These are phyloP conservation scores for Amphibolis antarctica DNA, from an alignment of 106 monocot species.

Conservation along the genomic window DNA sequence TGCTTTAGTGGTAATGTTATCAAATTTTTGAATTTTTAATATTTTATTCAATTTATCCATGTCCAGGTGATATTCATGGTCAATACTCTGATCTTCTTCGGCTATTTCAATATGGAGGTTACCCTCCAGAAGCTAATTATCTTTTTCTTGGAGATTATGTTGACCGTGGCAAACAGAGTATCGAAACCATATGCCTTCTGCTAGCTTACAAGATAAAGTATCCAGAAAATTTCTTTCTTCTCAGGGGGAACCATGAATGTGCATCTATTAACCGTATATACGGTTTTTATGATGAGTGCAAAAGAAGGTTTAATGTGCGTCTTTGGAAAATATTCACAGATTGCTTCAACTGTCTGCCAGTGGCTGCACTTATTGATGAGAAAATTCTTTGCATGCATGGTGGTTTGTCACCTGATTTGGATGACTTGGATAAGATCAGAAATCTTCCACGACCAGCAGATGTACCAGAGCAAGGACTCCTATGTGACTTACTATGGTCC, in stretches of 20 bases:
- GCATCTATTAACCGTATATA: constrained; percentile 24
- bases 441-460: constrained; percentile 12
- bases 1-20: background rate
- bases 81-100: constrained; percentile 19
- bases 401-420: constrained; percentile 18
- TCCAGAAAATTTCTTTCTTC: constrained; percentile 22
- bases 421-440: constrained; percentile 16
- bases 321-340: constrained; percentile 19
- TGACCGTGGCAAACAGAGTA: constrained; percentile 23
- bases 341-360: constrained; percentile 20
- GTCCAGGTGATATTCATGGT: constrained; percentile 20
- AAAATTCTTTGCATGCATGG: constrained; percentile 27
- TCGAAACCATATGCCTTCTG: constrained; percentile 21
- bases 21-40: background rate
- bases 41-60: background rate
- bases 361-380: constrained; percentile 20
- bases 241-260: constrained; percentile 22
- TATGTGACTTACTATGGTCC: constrained; percentile 23
- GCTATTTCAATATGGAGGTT: constrained; percentile 18
- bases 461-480: constrained; percentile 14
- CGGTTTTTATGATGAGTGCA: constrained; percentile 22
- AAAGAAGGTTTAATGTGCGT: constrained; percentile 16
- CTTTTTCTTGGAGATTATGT: constrained; percentile 24
- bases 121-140: constrained; percentile 20
- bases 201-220: constrained; percentile 19